Percentiles rank a stretch among this genome's conserved stretches.
Conservation (phyloP, 2,329 filamentous ascomycete species). For the Daldinia sp. region DNA sequence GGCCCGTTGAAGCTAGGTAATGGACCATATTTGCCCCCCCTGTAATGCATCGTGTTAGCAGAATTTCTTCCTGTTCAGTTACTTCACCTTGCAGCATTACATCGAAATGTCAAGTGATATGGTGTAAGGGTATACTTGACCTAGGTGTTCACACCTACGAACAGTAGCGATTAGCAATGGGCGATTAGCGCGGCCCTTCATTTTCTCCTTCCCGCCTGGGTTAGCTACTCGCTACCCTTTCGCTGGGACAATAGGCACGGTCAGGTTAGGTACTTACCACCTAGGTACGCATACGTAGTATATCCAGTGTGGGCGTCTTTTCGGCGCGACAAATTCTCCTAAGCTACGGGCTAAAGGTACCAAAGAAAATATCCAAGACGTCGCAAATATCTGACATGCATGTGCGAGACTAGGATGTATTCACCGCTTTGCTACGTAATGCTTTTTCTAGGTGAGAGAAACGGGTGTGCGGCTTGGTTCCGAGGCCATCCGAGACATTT, state of each 20-base stretch:
- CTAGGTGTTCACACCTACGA: not conserved
- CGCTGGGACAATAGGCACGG: not conserved
- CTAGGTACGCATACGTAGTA: not conserved
- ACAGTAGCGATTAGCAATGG: not conserved
- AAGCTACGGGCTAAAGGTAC: not conserved
- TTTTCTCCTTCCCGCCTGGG: not conserved
- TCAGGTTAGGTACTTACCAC: not conserved
- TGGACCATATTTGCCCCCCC: not conserved
- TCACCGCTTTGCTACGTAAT: constrained; percentile 1
- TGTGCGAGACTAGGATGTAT: not conserved
- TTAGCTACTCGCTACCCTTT: not conserved
- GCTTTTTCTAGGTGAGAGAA: not conserved
- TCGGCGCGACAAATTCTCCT: not conserved
- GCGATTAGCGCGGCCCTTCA: not conserved
- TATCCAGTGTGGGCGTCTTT: too few species aligned
- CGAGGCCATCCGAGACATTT: not conserved
- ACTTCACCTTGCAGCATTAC: constrained; percentile 1
- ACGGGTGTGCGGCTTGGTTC: not conserved
- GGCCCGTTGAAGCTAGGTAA: not conserved
- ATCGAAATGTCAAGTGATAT: not conserved
- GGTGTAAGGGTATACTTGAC: not conserved
- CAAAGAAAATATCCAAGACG: not conserved
- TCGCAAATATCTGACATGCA: constrained; percentile 4
- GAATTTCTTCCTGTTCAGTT: not conserved
- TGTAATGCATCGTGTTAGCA: not conserved